Conservation (phyloP, 306 rosid species). For the Vachellia pachyceras region DNA sequence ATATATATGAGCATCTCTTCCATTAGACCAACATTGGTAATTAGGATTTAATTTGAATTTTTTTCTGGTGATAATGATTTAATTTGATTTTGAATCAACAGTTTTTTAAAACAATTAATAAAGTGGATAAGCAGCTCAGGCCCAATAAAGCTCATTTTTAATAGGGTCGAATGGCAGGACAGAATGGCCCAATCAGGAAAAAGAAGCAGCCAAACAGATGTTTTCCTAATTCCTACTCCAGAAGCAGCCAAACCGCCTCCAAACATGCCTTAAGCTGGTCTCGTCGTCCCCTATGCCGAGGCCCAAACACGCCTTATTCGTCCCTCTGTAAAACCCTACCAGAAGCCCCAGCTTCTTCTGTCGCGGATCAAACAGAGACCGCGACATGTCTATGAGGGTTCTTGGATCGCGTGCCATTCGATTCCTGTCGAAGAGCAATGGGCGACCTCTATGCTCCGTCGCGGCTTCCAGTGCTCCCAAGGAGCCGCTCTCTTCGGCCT, state of each 20-base stretch:
- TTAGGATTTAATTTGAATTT: too few species aligned
- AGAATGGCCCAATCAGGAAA: neutral
- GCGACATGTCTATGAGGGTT: constrained; percentile 32
- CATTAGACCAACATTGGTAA: too few species aligned
- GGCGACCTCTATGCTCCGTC: constrained; percentile 24
- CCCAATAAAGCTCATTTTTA: too few species aligned
- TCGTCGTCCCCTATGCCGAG: neutral
- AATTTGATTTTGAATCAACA: too few species aligned
- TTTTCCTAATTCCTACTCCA: neutral
- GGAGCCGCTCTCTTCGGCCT: neutral
- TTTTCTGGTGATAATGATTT: too few species aligned
- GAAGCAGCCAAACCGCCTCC: neutral
- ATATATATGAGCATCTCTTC: too few species aligned
- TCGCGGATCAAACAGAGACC: neutral
- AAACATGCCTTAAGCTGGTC: neutral
- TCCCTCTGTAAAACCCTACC: constrained; percentile 36
- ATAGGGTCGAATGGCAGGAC: neutral
- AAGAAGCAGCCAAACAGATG: neutral
- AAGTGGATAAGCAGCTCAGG: neutral
- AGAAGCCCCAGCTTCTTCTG: constrained; percentile 8
- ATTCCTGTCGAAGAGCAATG: neutral
- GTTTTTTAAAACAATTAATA: too few species aligned
- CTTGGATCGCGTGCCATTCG: constrained; percentile 27
- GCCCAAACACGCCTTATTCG: constrained; percentile 3
- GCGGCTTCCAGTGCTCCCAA: constrained; percentile 26